Base-by-base conservation (phyloP, 169 alveolate species). In the Eimeria zaria region DNA sequence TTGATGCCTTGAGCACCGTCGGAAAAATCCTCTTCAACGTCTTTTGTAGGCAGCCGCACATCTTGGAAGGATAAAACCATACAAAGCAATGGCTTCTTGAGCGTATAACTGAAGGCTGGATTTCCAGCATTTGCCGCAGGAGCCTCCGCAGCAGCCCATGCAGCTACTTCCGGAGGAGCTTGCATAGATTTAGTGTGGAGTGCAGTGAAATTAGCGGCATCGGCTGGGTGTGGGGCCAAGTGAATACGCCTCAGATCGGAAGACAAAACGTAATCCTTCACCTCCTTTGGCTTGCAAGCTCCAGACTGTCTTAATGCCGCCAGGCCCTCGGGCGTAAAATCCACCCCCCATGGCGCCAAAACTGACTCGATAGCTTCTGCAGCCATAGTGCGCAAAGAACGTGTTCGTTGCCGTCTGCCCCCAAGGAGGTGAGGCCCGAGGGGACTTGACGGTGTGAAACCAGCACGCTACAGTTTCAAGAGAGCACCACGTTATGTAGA, bases 41-140 rank as follows among this genome's bases (percentile, higher is more conserved):
- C 96, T 36, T 84, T 93, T 51, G 89, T 51, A 27, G 96, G 96
- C 87, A 83, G 36, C 53, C 94, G 90, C 78, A 93, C 90, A 48
- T 93, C 96, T 36, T 89, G 93, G 39, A 89, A 81, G n/a, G 96
- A 93, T n/a, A 93, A 33, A 41, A 93, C 88, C 96, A 93, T 93
- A 60, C 90, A 78, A 8, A 93, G 78, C 24, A 93, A 71, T 69
- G 96, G 96, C 60, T 36, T 73, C 48, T 39, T 44, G 69, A 93
- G 94, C 6, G 71, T 27, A 22, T 51, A 46, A 27, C n/a, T 73
- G 60, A 18, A 9, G 7, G 53, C 74, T 7, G 60, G 41, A 0
- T 41, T 48, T 39, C 67, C 73, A 18, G n/a, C 69, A 30, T 18
- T 14, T 27, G 33, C 20, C 12, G 53, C 30, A 18, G 73, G 33